Evolutionary conservation across 129 eudicot genomes (phyloP).

Genomic region (Scalesia atractyloides): DNA sequence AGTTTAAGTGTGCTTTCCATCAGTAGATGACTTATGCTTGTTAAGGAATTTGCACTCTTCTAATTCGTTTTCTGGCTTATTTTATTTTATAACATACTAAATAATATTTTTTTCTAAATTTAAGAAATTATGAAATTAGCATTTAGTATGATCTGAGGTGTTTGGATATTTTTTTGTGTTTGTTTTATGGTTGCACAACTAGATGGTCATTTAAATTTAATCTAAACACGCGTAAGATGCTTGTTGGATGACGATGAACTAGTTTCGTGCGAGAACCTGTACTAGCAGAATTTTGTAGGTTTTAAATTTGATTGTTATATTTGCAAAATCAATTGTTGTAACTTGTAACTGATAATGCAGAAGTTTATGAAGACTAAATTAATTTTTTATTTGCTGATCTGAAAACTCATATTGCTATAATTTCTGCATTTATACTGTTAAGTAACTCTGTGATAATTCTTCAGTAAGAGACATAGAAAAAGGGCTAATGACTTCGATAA

Average conservation of each 20-base stretch:
- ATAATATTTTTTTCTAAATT: too few relatives aligned
- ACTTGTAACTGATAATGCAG: conserved; percentile 5
- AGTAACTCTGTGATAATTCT: neutral
- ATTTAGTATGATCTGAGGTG: too few relatives aligned
- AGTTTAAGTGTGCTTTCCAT: neutral
- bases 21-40: neutral
- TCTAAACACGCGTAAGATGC: too few relatives aligned
- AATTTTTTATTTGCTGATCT: neutral
- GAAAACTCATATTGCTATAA: neutral
- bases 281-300: neutral
- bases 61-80: too few relatives aligned
- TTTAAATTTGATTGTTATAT: neutral
- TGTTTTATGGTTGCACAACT: too few relatives aligned
- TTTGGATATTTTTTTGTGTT: too few relatives aligned
- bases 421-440: conserved; percentile 16
- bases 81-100: too few relatives aligned
- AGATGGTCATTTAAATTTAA: too few relatives aligned
- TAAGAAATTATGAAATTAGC: too few relatives aligned
- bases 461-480: conserved; percentile 39
- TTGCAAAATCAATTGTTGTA: conserved; percentile 1
- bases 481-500: conserved; percentile 33
- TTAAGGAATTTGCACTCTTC: neutral
- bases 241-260: conserved; percentile 21
- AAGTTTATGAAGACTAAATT: neutral
- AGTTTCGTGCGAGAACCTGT: conserved; percentile 2